Percentiles rank a stretch among this genome's conserved stretches.
phyloP scores from a whole-genome alignment of 257 asterid genomes.

The Mentha longifolia region DNA sequence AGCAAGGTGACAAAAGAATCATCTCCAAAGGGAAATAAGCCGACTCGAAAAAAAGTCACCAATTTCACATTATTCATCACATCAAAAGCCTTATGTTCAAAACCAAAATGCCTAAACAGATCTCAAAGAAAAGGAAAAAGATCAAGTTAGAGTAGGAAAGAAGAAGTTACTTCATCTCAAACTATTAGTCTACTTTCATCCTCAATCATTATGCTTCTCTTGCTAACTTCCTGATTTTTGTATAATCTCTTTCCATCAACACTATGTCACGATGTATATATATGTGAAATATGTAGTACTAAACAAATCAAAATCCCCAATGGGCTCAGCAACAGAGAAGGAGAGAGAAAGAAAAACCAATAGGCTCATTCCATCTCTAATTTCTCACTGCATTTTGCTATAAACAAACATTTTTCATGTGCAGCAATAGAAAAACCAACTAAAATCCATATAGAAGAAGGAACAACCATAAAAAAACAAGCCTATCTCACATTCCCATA shows the following conservation, averaged over 20 bases:
- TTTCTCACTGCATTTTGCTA: conserved; percentile 13
- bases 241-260: conserved; percentile 1
- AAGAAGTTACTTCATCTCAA: conserved; percentile 3
- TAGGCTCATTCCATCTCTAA: conserved; percentile 23
- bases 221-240: conserved; percentile 8
- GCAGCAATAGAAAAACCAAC: conserved; percentile 34
- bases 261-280: not conserved
- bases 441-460: conserved; percentile 23
- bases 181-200: not conserved
- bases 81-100: conserved; percentile 14
- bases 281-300: not conserved
- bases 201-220: conserved; percentile 19
- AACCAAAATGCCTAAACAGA: conserved; percentile 7
- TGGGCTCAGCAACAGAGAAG: conserved; percentile 4
- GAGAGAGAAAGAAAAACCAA: conserved; percentile 4
- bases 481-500: conserved; percentile 40
- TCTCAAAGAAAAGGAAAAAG: not conserved
- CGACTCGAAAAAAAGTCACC: conserved; percentile 19
- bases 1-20: conserved; percentile 32
- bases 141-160: conserved; percentile 8
- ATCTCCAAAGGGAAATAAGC: not conserved
- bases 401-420: conserved; percentile 35
- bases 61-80: conserved; percentile 7
- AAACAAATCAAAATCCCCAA: not conserved
- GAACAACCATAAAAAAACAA: conserved; percentile 42